Evolutionary conservation across 2,329 filamentous ascomycete species (phyloP).

Genomic region (Raffaelea deltoideospora): DNA sequence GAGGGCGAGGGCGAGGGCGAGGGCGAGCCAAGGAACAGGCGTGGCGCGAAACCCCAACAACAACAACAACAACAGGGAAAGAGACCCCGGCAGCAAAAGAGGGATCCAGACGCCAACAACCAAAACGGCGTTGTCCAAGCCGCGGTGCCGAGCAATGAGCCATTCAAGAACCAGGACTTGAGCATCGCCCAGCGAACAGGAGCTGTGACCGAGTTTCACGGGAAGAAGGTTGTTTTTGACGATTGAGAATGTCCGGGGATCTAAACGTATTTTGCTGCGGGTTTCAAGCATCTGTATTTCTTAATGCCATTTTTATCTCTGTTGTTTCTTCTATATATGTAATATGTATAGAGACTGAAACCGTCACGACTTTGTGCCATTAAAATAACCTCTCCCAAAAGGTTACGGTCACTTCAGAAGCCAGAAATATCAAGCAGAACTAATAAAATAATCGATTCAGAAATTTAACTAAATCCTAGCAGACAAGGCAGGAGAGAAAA

Average conservation of each 20-base stretch:
- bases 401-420: no score
- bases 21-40: not conserved
- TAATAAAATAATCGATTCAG: no score
- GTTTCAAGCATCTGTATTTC: not conserved
- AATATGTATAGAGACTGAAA: no score
- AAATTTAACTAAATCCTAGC: no score
- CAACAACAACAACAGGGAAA: conserved; percentile 11
- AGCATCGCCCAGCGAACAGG: conserved; percentile 53
- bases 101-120: conserved; percentile 8
- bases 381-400: no score
- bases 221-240: conserved; percentile 74
- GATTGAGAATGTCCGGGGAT: no score
- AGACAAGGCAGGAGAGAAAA: no score
- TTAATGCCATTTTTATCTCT: not conserved
- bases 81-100: conserved; percentile 8
- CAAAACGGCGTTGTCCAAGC: no score
- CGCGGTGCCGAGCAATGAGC: no score
- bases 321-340: not conserved
- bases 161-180: conserved; percentile 29
- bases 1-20: conserved; percentile 6
- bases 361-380: no score
- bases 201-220: conserved; percentile 61
- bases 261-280: no score
- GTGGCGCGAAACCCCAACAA: not conserved
- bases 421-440: no score